Evolutionary conservation across 208 protist genomes (phyloP).

Genomic region (Herpetomonas muscarum): DNA sequence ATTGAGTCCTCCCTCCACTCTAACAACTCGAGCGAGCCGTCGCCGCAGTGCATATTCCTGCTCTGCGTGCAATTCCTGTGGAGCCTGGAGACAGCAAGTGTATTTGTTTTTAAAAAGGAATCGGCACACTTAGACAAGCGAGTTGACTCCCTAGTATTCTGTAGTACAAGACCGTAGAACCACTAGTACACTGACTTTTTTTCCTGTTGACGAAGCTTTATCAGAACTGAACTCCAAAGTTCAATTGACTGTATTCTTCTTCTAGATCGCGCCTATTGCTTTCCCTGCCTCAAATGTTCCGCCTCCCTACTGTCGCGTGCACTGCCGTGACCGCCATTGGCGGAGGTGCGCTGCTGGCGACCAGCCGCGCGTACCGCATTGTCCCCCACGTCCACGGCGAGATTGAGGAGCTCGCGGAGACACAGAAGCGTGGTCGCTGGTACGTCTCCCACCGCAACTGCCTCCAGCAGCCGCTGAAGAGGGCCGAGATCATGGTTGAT

Average conservation of each 20-base stretch:
- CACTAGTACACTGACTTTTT: too few relatives aligned
- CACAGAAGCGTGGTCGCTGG: conserved; percentile 75
- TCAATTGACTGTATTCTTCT: conserved; percentile 12
- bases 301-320: neutral
- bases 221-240: too few relatives aligned
- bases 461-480: conserved; percentile 82
- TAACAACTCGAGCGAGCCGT: too few relatives aligned
- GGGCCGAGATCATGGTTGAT: conserved; percentile 82
- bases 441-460: conserved; percentile 79
- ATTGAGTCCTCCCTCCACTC: too few relatives aligned
- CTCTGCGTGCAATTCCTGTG: too few relatives aligned
- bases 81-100: too few relatives aligned
- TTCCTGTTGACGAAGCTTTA: too few relatives aligned
- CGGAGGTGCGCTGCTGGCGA: conserved; percentile 1
- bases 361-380: conserved; percentile 59
- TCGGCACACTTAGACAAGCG: too few relatives aligned
- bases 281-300: neutral
- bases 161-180: too few relatives aligned
- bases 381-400: conserved; percentile 83
- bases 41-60: too few relatives aligned
- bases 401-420: conserved; percentile 86
- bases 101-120: too few relatives aligned
- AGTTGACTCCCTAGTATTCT: too few relatives aligned
- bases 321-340: neutral
- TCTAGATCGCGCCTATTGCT: neutral